These are phyloP conservation scores for Taphrina wiesneri DNA, from an alignment of 1,139 yeast genomes.

Conservation along the genomic window DNA sequence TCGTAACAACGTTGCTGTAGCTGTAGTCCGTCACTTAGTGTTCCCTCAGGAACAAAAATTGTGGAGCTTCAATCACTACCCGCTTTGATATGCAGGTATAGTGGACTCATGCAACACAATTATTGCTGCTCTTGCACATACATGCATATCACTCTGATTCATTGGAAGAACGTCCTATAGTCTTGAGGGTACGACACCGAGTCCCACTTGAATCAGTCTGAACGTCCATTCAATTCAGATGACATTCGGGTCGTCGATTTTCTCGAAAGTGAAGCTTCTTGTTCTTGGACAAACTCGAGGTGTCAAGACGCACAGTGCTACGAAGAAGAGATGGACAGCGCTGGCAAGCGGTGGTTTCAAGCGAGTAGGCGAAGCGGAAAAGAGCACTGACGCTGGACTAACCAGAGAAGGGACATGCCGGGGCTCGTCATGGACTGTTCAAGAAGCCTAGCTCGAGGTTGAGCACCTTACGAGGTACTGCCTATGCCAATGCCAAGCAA, in stretches of 20 bases:
- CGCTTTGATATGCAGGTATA: neutral
- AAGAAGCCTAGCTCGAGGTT: constrained; percentile 19
- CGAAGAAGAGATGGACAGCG: constrained; percentile 35
- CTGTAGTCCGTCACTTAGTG: neutral
- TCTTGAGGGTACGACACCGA: too few relatives aligned
- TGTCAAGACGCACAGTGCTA: constrained; percentile 34
- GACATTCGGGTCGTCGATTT: neutral
- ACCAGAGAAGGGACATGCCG: constrained; percentile 13
- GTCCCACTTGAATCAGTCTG: too few relatives aligned
- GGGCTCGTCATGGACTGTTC: constrained; percentile 26
- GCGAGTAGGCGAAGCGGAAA: constrained; percentile 32
- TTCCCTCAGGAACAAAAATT: neutral
- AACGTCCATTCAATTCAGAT: too few relatives aligned
- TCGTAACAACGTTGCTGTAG: neutral
- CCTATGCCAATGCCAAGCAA: constrained; percentile 16
- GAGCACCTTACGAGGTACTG: constrained; percentile 14
- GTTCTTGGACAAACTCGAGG: constrained; percentile 7
- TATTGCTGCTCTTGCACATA: too few relatives aligned
- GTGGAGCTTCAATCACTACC: constrained; percentile 2
- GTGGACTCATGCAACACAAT: neutral
- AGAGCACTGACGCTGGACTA: neutral
- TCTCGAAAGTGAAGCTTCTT: neutral
- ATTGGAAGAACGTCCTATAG: too few relatives aligned
- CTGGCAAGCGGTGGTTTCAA: constrained; percentile 34
- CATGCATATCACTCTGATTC: too few relatives aligned